Evolutionary conservation across 148 eudicot species (phyloP), one percentile per base, ranked within the genome.

Genomic region (Pharnaceum exiguum): DNA sequence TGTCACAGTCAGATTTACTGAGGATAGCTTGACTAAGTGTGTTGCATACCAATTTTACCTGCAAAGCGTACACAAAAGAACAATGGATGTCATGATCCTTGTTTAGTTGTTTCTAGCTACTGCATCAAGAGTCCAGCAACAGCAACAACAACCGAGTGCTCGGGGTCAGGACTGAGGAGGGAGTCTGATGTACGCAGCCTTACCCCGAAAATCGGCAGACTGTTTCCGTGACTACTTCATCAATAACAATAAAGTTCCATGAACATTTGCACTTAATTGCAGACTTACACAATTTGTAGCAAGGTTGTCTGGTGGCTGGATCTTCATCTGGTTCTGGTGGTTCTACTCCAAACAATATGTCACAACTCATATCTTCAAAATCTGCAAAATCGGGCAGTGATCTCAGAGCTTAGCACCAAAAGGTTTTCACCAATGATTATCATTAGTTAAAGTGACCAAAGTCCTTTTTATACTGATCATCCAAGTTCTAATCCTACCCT

Each of bases 351-450:
- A 78, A 86, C 68, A 63, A 76, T 73, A 86, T 86, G 47, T 86
- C 77, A 54, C 95, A 86, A 58, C 95, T 86, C 95, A 86, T 86
- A 65, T 83, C 90, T 53, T 89, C 96, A 79, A 80, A 89, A 77
- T 89, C 96, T 88, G 69, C 69, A 73, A 46, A 58, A 9, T 51
- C 38, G 26, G 3, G 13, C 23, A 16, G 1, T 2, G 26, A 12
- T 29, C 15, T 24, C n/a, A n/a, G n/a, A n/a, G n/a, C n/a, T n/a
- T n/a, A n/a, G n/a, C n/a, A n/a, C n/a, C n/a, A n/a, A n/a, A n/a
- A n/a, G n/a, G n/a, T n/a, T n/a, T n/a, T n/a, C n/a, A n/a, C n/a
- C n/a, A n/a, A n/a, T n/a, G n/a, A n/a, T n/a, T n/a, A n/a, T n/a
- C n/a, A n/a, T n/a, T n/a, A n/a, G n/a, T n/a, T n/a, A n/a, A n/a